Base-by-base conservation (phyloP, 2,329 filamentous ascomycete species). In the Microcera coccophila region DNA sequence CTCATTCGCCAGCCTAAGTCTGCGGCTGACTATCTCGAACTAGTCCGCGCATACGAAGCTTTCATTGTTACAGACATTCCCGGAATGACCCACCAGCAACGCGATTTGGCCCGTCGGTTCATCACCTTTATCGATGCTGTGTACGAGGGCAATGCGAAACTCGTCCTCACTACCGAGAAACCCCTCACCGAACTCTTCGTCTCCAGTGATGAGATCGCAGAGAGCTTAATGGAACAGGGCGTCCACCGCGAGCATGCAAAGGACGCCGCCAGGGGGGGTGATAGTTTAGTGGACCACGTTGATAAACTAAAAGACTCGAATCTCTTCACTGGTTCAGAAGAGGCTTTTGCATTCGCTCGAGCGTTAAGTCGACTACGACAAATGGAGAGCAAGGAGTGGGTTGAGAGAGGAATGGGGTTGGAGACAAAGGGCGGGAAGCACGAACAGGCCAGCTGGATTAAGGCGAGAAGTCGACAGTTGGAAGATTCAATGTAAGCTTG, bases 61-160 rank as follows among this genome's bases (percentile, higher is more conserved):
- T 97, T 98, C 60, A 81, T 98, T 51, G 79, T 98, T 9, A 95
- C 90, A 0, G 86, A 90, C 39, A 83, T 97, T 1, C 93, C 93
- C 0, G 87, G 85, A 5, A 97, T 98, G 93, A 93, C 85, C 31
- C 79, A 89, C 52, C 81, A 81, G 41, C 82, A 90, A 60, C 81
- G 93, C 16, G 93, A 98, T 68, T 76, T 95, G 29, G 93, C 93
- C 0, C 75, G 93, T 11, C 78, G 93, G 4, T 96, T 98, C 66
- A 98, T 98, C 63, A 98, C 91, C 0, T 96, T 98, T 57, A 88
- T 98, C 52, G 93, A 98, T 63, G 91, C 93, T 5, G 85, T 96
- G 4, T 98, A 98, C 62, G 93, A 98, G 66, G 75, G 77, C 20
- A 79, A 91, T 65, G 90, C 90, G n/a, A 97, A 96, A 69, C 78